Conservation (phyloP, 495 filamentous ascomycete genomes). For the Hypoxylon fragiforme region DNA sequence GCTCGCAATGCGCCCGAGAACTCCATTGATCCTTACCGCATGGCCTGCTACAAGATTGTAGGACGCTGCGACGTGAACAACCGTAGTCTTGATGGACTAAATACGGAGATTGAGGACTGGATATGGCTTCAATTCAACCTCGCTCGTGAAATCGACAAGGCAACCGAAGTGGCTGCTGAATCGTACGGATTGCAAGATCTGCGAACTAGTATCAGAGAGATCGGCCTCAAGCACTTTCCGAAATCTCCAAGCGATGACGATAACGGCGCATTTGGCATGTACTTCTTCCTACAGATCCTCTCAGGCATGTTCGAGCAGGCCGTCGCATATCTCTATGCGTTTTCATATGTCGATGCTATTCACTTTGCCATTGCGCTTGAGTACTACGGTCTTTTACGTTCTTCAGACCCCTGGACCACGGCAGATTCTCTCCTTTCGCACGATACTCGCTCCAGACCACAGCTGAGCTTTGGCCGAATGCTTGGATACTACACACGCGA, state of each 20-base stretch:
- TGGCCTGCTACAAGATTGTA: slow-evolving; percentile 97
- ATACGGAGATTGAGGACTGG: slow-evolving; percentile 87
- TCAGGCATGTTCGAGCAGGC: slow-evolving; percentile 96
- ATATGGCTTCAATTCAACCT: slow-evolving; percentile 95
- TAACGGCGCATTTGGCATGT: slow-evolving; percentile 80
- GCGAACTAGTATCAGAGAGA: slow-evolving; percentile 79
- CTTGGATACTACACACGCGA: slow-evolving; percentile 93
- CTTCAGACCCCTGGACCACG: slow-evolving; percentile 69
- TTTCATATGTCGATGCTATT: slow-evolving; percentile 87
- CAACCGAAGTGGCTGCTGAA: slow-evolving; percentile 82
- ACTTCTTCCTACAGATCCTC: slow-evolving; percentile 87
- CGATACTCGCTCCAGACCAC: slow-evolving; percentile 73
- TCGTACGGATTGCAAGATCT: slow-evolving; percentile 86
- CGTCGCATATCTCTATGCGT: slow-evolving; percentile 83
- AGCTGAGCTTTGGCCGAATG: slow-evolving; percentile 93
- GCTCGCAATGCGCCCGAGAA: slow-evolving; percentile 81
- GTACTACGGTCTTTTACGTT: slow-evolving; percentile 89
- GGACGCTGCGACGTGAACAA: slow-evolving; percentile 87
- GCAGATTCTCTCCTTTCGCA: slow-evolving; percentile 72
- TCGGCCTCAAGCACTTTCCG: slow-evolving; percentile 85
- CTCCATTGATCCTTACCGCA: slow-evolving; percentile 89
- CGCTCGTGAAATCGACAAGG: slow-evolving; percentile 80
- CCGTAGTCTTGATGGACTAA: slow-evolving; percentile 77
- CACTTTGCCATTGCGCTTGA: slow-evolving; percentile 90
- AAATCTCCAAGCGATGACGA: slow-evolving; percentile 66